Evolutionary conservation across 2,329 filamentous ascomycete genomes (phyloP).

Genomic region (Penicillium digitatum): DNA sequence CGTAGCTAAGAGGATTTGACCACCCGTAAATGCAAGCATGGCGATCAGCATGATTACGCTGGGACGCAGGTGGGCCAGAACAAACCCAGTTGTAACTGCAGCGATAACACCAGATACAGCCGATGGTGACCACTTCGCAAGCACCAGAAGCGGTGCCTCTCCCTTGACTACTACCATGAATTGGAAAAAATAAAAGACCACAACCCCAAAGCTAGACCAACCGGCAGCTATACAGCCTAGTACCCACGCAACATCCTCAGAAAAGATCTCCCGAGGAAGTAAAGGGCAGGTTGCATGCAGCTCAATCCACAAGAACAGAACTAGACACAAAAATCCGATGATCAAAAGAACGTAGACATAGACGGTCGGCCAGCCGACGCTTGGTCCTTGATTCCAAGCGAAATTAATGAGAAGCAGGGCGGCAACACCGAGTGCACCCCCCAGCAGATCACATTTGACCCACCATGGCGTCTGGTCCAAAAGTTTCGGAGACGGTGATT

Average conservation of each 20-base stretch:
- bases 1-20: slow-evolving; percentile 40
- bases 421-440: slow-evolving; percentile 39
- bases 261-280: slow-evolving; percentile 52
- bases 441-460: slow-evolving; percentile 23
- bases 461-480: background rate
- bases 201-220: slow-evolving; percentile 55
- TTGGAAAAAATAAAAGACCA: slow-evolving; percentile 52
- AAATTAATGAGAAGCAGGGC: slow-evolving; percentile 63
- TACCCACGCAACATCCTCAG: slow-evolving; percentile 52
- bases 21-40: slow-evolving; percentile 32
- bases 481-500: background rate
- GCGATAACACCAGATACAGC: slow-evolving; percentile 32
- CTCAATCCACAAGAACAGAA: slow-evolving; percentile 53
- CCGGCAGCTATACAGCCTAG: slow-evolving; percentile 53
- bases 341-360: slow-evolving; percentile 56
- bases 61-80: slow-evolving; percentile 31
- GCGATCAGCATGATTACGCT: slow-evolving; percentile 38
- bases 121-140: slow-evolving; percentile 28
- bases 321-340: slow-evolving; percentile 52
- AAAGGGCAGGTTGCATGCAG: slow-evolving; percentile 49
- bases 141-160: slow-evolving; percentile 28
- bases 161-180: slow-evolving; percentile 46
- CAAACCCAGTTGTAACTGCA: slow-evolving; percentile 33
- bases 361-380: slow-evolving; percentile 54
- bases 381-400: slow-evolving; percentile 60